These are phyloP conservation scores for Pelargonium fulgidum DNA, from an alignment of 441 rosid species.

Conservation along the genomic window DNA sequence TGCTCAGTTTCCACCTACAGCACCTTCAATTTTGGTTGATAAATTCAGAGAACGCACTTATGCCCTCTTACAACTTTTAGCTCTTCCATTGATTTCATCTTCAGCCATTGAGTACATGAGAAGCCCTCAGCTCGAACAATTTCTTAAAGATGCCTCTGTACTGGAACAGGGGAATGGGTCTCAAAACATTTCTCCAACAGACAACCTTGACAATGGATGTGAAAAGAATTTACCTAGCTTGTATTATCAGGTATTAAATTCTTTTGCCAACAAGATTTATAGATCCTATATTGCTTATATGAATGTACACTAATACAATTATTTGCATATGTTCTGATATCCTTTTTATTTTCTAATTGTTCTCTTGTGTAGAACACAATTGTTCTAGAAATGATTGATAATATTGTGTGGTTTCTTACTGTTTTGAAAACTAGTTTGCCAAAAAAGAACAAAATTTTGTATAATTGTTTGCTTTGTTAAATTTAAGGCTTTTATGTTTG, in stretches of 20 bases:
- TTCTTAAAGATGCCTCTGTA: constrained; percentile 26
- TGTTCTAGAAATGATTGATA: too few relatives aligned
- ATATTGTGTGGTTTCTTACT: too few relatives aligned
- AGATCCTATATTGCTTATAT: not conserved
- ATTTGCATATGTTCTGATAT: constrained; percentile 10
- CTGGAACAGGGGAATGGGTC: constrained; percentile 22
- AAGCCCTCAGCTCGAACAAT: constrained; percentile 59
- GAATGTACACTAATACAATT: not conserved
- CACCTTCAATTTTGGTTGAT: constrained; percentile 60
- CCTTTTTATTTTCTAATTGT: not conserved
- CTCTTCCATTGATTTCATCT: constrained; percentile 69
- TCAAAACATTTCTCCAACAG: constrained; percentile 23
- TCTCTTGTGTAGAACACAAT: not conserved
- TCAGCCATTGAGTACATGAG: constrained; percentile 60
- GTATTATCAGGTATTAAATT: constrained; percentile 59
- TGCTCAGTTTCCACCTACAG: constrained; percentile 76
- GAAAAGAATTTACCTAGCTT: constrained; percentile 37
- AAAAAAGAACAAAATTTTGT: too few relatives aligned
- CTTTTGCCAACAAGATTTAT: constrained; percentile 6
- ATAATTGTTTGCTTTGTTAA: not conserved
- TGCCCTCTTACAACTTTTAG: constrained; percentile 48
- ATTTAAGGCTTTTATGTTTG: not conserved
- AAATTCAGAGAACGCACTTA: constrained; percentile 49
- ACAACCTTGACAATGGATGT: constrained; percentile 31
- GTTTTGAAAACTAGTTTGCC: too few relatives aligned